Conservation (phyloP, 768 basidiomycete species). For the Russula sp. region DNA sequence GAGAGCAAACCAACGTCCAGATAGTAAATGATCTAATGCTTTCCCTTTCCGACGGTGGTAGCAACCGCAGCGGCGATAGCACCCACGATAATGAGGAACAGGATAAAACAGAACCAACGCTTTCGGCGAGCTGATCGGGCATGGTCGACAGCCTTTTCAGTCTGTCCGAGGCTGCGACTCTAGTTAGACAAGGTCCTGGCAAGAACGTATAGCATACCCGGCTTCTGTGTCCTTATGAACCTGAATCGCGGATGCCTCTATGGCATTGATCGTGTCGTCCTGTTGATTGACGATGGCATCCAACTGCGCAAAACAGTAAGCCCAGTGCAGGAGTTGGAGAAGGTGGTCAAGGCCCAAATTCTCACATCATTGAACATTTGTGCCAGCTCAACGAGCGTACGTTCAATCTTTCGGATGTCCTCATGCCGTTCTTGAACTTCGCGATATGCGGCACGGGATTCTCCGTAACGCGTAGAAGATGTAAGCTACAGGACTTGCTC, state of each 20-base stretch:
- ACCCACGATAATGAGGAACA: constrained; percentile 46
- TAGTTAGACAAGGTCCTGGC: background rate
- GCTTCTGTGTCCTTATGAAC: constrained; percentile 63
- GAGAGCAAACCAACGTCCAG: constrained; percentile 3
- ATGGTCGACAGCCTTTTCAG: constrained; percentile 57
- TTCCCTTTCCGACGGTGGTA: constrained; percentile 29
- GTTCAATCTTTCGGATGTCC: constrained; percentile 79
- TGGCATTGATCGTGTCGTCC: constrained; percentile 58
- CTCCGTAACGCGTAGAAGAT: constrained; percentile 73
- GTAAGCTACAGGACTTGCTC: constrained; percentile 44
- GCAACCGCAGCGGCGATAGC: constrained; percentile 56
- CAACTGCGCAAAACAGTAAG: constrained; percentile 46
- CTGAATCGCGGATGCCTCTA: constrained; percentile 54
- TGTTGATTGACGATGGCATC: constrained; percentile 71
- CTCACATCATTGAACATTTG: constrained; percentile 80
- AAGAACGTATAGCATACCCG: constrained; percentile 43
- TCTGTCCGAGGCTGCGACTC: constrained; percentile 46
- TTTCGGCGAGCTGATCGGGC: constrained; percentile 68
- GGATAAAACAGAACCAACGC: constrained; percentile 80
- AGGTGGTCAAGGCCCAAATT: background rate
- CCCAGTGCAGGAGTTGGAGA: background rate
- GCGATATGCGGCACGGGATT: constrained; percentile 70
- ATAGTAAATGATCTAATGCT: constrained; percentile 14
- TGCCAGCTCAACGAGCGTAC: constrained; percentile 81
- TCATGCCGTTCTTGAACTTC: constrained; percentile 88